Base-by-base conservation (phyloP, 2,329 filamentous ascomycete genomes). In the Cercospora nicotianae region DNA sequence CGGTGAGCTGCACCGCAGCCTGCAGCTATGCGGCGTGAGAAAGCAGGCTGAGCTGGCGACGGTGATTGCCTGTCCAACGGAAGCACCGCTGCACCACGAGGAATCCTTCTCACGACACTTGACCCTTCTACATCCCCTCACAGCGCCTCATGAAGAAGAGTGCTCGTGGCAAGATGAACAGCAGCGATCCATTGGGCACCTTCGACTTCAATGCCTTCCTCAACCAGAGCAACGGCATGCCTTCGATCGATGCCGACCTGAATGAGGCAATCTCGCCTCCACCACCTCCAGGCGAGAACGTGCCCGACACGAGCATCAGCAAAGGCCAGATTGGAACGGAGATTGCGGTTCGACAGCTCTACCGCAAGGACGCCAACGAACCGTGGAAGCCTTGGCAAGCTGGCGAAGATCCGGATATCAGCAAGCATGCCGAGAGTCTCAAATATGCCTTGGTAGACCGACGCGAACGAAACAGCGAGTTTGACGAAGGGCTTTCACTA, bases 401-500 rank as follows among this genome's bases (percentile, higher is more conserved):
- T 28, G 64, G 60, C 23, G 23, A 51, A 53, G 64, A 61, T 13
- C 59, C 59, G 18, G 64, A 60, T 7, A 66, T 26, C 28, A 59
- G 28, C 31, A 61, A 65, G 57, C 64, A 65, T 39, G 36, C 64
- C n/a, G 64, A 66, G 57, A 69, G 61, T 18, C 66, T 63, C 26
- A 69, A 74, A 48, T 73, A 66, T 48, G 73, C 73, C n/a, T 61
- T 76, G 16, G 67, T 76, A 6, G 70, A 73, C 10, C 72, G 73
- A 16, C 70, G 71, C 13, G 73, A 75, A 58, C 70, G 69, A 30
- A 64, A 70, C 64, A 69, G 61, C 7, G 69, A 67, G 28, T 68
- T 66, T 18, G 69, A 67, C 33, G 69, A 72, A 33, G 69, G 73
- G 57, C 83, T 90, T 33, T 48, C 64, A 5, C 80, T 89, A 26